Conservation (phyloP, 2,329 filamentous ascomycete species). For the Fusarium sp. region DNA sequence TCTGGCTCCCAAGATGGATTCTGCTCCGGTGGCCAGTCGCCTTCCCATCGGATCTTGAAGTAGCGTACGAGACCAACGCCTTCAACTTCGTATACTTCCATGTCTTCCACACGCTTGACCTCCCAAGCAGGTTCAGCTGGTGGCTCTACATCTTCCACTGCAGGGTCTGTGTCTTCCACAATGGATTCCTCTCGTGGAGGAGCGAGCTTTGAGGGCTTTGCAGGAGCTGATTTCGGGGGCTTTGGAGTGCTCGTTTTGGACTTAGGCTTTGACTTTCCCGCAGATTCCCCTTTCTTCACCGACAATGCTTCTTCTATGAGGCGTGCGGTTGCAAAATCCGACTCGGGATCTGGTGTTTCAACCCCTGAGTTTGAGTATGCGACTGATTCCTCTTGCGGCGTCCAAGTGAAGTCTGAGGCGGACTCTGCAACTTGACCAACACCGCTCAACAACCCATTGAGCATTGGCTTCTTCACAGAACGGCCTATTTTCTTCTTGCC, state of each 20-base stretch:
- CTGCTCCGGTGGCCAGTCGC: slow-evolving; percentile 69
- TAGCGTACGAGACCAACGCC: slow-evolving; percentile 57
- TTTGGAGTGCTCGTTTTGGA: not conserved
- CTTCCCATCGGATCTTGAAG: slow-evolving; percentile 70
- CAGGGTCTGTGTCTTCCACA: not conserved
- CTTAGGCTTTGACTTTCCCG: slow-evolving; percentile 16
- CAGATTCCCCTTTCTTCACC: slow-evolving; percentile 11
- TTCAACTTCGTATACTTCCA: slow-evolving; percentile 57
- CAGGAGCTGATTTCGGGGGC: not conserved
- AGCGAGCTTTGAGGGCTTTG: not conserved
- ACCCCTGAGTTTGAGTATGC: slow-evolving; percentile 23
- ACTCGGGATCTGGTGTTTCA: slow-evolving; percentile 14
- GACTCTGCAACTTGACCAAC: slow-evolving; percentile 3
- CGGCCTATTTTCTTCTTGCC: slow-evolving; percentile 7
- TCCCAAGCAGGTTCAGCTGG: slow-evolving; percentile 56
- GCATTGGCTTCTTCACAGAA: not conserved
- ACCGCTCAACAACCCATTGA: not conserved
- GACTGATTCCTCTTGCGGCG: slow-evolving; percentile 7
- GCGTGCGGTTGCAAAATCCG: not conserved
- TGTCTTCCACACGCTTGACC: slow-evolving; percentile 63
- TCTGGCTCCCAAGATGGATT: slow-evolving; percentile 73
- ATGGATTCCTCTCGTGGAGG: not conserved
- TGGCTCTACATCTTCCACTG: not conserved
- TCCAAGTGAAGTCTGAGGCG: slow-evolving; percentile 5
- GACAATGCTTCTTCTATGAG: slow-evolving; percentile 5